Base-by-base conservation (phyloP, 495 filamentous ascomycete species). In the Penicillium turbatum region DNA sequence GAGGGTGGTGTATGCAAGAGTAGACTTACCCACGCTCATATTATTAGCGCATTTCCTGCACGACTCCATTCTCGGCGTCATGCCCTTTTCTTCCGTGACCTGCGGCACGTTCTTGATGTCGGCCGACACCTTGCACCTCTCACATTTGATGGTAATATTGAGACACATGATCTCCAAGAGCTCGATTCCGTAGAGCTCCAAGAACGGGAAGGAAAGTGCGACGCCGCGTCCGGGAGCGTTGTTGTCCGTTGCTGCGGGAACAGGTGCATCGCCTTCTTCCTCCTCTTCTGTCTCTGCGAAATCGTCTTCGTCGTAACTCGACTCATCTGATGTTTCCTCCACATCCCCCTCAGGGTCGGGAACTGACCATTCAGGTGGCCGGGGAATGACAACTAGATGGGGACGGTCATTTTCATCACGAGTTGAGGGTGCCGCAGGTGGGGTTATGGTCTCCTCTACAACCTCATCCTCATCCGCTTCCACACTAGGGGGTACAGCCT, bases 141-240 rank as follows among this genome's bases (percentile, higher is more conserved):
- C 83, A 69, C 92, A 97, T 63, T 92, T 92, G 47, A 93, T 70
- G 1, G 79, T 86, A 50, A 95, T 74, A 37, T 77, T 84, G n/a
- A 95, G 73, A 11, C 79, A 73, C 0, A 78, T 66, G 3, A 95
- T 66, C 56, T 95, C 86, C 31, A 96, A 75, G 2, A 96, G 71
- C 61, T 96, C 89, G 50, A 96, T 86, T 40, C 86, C 82, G 56
- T 92, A 80, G 3, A 96, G 82, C 54, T 92, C 88, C 44, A 95
- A 70, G 19, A 80, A 84, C 0, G 91, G 92, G 63, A 96, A 92
- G 2, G 86, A 91, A 12, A 97, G 78, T 5, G 88, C 82, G 36
- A 89, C 86, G 17, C 91, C 91, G 42, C 76, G 73, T 55, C 86
- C 82, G 62, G 81, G 56, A 1, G 57, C 40, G 4, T 56, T 43